These are phyloP conservation scores for Aspergillus heteromorphus DNA, from an alignment of 495 filamentous ascomycete genomes.

Conservation along the genomic window DNA sequence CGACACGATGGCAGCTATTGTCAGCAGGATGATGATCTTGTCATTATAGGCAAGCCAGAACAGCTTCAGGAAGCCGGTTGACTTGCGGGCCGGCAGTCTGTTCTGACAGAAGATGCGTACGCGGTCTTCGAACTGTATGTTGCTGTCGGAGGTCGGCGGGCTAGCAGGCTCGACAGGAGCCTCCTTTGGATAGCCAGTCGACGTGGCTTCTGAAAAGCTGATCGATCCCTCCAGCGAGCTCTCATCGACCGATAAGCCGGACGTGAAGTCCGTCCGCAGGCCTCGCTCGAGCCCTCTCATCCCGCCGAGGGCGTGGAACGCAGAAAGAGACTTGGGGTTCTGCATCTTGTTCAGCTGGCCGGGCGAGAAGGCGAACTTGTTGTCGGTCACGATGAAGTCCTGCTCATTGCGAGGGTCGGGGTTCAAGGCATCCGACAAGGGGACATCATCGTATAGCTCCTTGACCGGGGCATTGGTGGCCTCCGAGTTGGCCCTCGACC, in stretches of 20 bases:
- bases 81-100: constrained; percentile 65
- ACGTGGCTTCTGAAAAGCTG: constrained; percentile 56
- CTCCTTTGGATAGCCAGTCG: constrained; percentile 15
- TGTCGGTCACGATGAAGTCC: constrained; percentile 61
- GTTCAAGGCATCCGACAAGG: constrained; percentile 51
- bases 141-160: constrained; percentile 10
- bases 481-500: constrained; percentile 41
- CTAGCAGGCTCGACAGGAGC: neutral
- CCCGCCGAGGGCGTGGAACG: constrained; percentile 65
- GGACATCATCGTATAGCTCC: constrained; percentile 37
- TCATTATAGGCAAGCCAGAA: constrained; percentile 88
- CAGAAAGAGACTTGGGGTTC: constrained; percentile 68
- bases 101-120: constrained; percentile 72
- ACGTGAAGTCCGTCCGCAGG: constrained; percentile 56
- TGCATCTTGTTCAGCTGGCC: constrained; percentile 71
- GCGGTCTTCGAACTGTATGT: constrained; percentile 53
- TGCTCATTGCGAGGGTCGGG: constrained; percentile 61
- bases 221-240: constrained; percentile 49
- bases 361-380: constrained; percentile 65
- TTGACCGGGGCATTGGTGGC: constrained; percentile 26
- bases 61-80: constrained; percentile 63
- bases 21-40: constrained; percentile 73
- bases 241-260: constrained; percentile 66
- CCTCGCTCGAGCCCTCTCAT: constrained; percentile 62
- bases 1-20: constrained; percentile 66